Evolutionary conservation across 164 flowering plant species (phyloP).

Genomic region (Nelumbo lutea): DNA sequence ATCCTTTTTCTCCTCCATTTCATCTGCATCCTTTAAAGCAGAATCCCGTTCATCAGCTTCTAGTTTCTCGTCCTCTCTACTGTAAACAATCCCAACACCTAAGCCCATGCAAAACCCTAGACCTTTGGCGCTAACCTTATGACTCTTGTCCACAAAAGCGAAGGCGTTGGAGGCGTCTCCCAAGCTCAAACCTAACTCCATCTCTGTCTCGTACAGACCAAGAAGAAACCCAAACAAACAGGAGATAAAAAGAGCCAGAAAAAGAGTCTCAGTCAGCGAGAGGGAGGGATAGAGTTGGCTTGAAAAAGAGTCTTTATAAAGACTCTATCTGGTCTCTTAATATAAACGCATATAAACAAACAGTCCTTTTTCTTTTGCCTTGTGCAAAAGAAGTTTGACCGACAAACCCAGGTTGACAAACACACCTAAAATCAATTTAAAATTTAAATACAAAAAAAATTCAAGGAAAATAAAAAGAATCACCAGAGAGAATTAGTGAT

Average conservation of each 20-base stretch:
- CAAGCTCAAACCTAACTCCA: conserved; percentile 66
- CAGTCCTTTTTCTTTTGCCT: conserved; percentile 4
- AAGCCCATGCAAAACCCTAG: conserved; percentile 44
- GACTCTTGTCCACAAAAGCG: conserved; percentile 26
- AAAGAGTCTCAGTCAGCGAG: conserved; percentile 6
- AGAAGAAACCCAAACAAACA: not conserved
- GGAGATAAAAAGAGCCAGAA: not conserved
- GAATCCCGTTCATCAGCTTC: conserved; percentile 4
- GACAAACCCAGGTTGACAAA: conserved; percentile 48
- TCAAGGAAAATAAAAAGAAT: not conserved
- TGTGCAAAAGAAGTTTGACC: conserved; percentile 37
- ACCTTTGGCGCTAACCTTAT: conserved; percentile 19
- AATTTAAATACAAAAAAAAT: not conserved
- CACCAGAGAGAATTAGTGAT: not conserved
- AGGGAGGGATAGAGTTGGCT: not conserved
- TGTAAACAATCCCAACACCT: conserved; percentile 16
- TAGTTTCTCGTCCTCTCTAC: conserved; percentile 4
- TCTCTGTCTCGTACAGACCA: conserved; percentile 1
- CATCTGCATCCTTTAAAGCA: not conserved
- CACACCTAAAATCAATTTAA: conserved; percentile 34
- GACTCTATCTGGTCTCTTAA: conserved; percentile 8
- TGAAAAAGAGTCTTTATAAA: conserved; percentile 20
- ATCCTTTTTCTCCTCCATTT: conserved; percentile 10
- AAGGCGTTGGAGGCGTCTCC: conserved; percentile 47
- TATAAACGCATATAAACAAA: conserved; percentile 6